Percentiles rank a stretch among this genome's conserved stretches.
phyloP scores from a whole-genome alignment of 1,284 basidiomycete species.

The Taiwanofungus camphoratus region DNA sequence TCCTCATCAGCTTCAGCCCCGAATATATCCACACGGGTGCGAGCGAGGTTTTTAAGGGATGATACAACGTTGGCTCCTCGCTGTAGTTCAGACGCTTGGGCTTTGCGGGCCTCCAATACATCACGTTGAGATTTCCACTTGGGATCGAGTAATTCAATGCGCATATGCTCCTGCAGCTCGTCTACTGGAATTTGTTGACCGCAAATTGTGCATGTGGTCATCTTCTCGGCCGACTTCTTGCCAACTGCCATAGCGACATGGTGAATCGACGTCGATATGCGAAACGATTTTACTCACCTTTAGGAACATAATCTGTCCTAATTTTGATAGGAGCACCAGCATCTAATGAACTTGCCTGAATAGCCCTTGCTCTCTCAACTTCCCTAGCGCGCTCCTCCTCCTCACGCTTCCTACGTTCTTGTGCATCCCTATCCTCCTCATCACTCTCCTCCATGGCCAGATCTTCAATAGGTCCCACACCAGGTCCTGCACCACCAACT shows the following conservation, averaged over 20 bases:
- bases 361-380: slow-evolving; percentile 69
- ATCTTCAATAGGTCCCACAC: slow-evolving; percentile 49
- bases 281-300: slow-evolving; percentile 50
- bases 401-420: slow-evolving; percentile 61
- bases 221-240: slow-evolving; percentile 61
- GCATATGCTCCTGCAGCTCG: slow-evolving; percentile 96
- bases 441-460: slow-evolving; percentile 73
- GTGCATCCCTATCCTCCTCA: slow-evolving; percentile 65
- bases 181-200: slow-evolving; percentile 91
- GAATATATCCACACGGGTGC: slow-evolving; percentile 92
- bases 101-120: slow-evolving; percentile 79
- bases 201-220: slow-evolving; percentile 90
- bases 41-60: slow-evolving; percentile 86
- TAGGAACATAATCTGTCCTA: slow-evolving; percentile 93
- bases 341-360: slow-evolving; percentile 73
- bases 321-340: slow-evolving; percentile 90
- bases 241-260: slow-evolving; percentile 43
- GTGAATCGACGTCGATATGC: slow-evolving; percentile 11
- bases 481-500: slow-evolving; percentile 55
- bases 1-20: slow-evolving; percentile 89
- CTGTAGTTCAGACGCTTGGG: slow-evolving; percentile 84
- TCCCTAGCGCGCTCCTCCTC: slow-evolving; percentile 75
- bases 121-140: slow-evolving; percentile 96
- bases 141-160: slow-evolving; percentile 96
- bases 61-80: slow-evolving; percentile 89